Evolutionary conservation across 768 basidiomycete genomes (phyloP), one percentile per base, ranked within the genome.

Genomic region (Rhodotorula graminis): DNA sequence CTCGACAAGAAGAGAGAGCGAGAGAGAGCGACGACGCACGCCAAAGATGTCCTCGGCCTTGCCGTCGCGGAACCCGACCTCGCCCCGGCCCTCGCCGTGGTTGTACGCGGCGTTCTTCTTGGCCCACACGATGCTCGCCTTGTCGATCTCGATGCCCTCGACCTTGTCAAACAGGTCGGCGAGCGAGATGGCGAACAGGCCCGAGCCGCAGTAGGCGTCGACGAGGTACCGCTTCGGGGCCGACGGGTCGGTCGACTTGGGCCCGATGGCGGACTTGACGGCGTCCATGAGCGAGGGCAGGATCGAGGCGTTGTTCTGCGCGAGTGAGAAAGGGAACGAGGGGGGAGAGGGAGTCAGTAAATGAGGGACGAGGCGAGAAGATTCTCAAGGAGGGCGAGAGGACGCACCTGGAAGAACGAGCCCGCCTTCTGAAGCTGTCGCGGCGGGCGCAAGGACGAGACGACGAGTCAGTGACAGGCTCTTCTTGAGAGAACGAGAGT

Each of bases 261-360:
- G 66, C 0, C 81, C 77, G 77, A 93, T 88, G 65, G 89, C 87
- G 42, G 89, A 85, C 57, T 85, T 85, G 66, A 95, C 92, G 82
- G 94, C 92, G 71, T 86, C 80, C n/a, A 90, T 90, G 63, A 99
- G 85, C 0, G 91, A 88, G 12, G 88, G 84, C 42, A 98, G 86
- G 52, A 95, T 90, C 14, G 91, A 88, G 79, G 95, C 94, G 85
- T 99, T 99, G 84, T 97, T 97, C 80, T 99, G 65, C 86, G 98
- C 98, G 84, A 97, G 98, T 9, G 47, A 14, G 47, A 21, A 2
- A 23, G 47, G 4, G 21, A 3, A 9, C n/a, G n/a, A n/a, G n/a
- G 47, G 19, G 47, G 47, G 47, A 46, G 46, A 46, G 46, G 46
- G 46, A 46, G 47, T 46, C 15, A 49, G 47, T 49, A 46, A 47